phyloP scores from a whole-genome alignment of 495 filamentous ascomycete species.

The Penicillium goetzii region DNA sequence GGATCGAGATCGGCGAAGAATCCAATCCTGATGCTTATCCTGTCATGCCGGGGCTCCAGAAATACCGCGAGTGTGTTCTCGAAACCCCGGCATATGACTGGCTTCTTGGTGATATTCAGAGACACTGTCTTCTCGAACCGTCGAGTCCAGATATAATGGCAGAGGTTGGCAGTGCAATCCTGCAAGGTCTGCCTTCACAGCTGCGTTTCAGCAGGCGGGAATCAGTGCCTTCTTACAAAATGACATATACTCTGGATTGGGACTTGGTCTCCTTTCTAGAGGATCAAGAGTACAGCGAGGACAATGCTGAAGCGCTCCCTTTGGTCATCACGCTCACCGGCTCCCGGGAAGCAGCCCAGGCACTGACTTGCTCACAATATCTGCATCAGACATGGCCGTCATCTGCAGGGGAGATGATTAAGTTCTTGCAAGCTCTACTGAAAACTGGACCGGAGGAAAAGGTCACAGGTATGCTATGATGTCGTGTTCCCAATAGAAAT shows the following conservation, averaged over 20 bases:
- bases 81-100: constrained; percentile 7
- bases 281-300: constrained; percentile 2
- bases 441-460: background rate
- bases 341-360: constrained; percentile 2
- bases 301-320: constrained; percentile 2
- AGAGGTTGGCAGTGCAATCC: background rate
- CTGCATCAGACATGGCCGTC: constrained; percentile 4
- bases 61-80: constrained; percentile 4
- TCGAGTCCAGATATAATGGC: background rate
- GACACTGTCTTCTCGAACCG: constrained; percentile 1
- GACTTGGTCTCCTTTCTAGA: constrained; percentile 2
- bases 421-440: background rate
- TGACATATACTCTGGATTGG: constrained; percentile 3
- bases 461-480: background rate
- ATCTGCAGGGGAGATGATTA: background rate
- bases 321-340: constrained; percentile 4
- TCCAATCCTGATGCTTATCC: background rate
- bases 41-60: background rate
- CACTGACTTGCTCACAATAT: constrained; percentile 4
- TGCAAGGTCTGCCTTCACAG: constrained; percentile 1
- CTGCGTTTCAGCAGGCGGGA: constrained; percentile 6
- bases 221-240: background rate
- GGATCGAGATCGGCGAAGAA: background rate
- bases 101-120: constrained; percentile 7
- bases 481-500: background rate